Conservation (phyloP, 495 filamentous ascomycete genomes). For the Penicillium desertorum region DNA sequence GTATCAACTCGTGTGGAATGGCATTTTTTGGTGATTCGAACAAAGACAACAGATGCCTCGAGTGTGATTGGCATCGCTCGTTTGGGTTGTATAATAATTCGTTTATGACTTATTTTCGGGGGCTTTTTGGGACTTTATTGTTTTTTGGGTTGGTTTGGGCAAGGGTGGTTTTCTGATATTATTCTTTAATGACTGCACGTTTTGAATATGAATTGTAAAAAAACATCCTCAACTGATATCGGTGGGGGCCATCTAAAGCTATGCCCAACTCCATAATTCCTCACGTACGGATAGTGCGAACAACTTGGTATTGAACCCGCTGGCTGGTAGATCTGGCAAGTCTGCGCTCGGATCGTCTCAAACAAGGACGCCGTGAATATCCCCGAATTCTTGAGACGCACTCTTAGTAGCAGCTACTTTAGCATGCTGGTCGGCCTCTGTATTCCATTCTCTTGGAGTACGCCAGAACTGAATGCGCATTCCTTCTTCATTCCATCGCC, state of each 20-base stretch:
- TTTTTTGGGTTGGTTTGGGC: background rate
- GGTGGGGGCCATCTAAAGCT: background rate
- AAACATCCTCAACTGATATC: background rate
- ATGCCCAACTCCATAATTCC: too few relatives aligned
- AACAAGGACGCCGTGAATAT: background rate
- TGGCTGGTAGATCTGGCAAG: background rate
- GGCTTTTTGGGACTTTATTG: background rate
- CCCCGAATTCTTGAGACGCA: background rate
- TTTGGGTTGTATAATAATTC: background rate
- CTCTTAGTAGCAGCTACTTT: background rate
- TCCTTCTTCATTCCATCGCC: conserved; percentile 19
- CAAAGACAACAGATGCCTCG: background rate
- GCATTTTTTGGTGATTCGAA: background rate
- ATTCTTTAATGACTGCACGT: background rate
- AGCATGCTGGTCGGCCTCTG: background rate
- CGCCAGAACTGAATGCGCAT: conserved; percentile 38
- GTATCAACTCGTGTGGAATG: background rate
- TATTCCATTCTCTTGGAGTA: background rate
- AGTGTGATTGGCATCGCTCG: background rate
- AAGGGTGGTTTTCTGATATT: background rate
- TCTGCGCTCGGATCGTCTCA: background rate
- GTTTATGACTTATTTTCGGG: background rate
- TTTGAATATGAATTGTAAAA: background rate
- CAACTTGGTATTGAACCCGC: background rate
- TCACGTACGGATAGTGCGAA: too few relatives aligned